Base-by-base conservation (phyloP, 2,329 filamentous ascomycete species). In the Phoma herbarum region DNA sequence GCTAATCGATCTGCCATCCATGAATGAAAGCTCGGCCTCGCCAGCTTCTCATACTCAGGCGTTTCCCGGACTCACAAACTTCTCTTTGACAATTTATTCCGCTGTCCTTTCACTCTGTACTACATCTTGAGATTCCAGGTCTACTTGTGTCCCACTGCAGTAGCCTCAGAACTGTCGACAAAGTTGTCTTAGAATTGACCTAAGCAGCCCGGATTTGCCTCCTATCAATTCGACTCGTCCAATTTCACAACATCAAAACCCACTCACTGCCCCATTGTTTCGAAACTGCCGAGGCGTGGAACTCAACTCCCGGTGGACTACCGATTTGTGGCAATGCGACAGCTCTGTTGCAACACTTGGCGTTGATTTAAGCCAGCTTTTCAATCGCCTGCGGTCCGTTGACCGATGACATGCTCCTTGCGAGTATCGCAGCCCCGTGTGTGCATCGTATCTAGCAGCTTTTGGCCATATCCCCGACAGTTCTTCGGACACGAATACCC, bases 201-300 rank as follows among this genome's bases (percentile, higher is more conserved):
- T 46, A 41, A 10, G 14, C 10, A 33, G 33, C 12, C 25, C 50
- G 45, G 56, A 54, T 33, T 28, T 46, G n/a, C 18, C 56, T 59
- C 56, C 56, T 37, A 16, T 18, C 16, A n/a, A 26, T 42, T 35
- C 25, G 11, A 59, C 50, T 59, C 41, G 50, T 46, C 45, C 25
- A 50, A 10, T 25, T 20, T 35, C 41, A 29, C 33, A 25, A 25
- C 39, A 16, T 39, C 50, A 23, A 44, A 44, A 22, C 11, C 20
- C 25, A 35, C 6, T n/a, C 43, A 44, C n/a, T 22, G 51, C 29
- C 49, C 25, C 41, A 46, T 31, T 54, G 50, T 59, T 52, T 51
- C 46, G 23, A 41, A 49, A 26, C 16, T 41, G 37, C 20, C 25
- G 39, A 18, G 28, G 43, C 29, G 35, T 22, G 39, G 31, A 29